Evolutionary conservation across 495 filamentous ascomycete species (phyloP), one percentile per base, ranked within the genome.

Genomic region (Ascobolus immersus): DNA sequence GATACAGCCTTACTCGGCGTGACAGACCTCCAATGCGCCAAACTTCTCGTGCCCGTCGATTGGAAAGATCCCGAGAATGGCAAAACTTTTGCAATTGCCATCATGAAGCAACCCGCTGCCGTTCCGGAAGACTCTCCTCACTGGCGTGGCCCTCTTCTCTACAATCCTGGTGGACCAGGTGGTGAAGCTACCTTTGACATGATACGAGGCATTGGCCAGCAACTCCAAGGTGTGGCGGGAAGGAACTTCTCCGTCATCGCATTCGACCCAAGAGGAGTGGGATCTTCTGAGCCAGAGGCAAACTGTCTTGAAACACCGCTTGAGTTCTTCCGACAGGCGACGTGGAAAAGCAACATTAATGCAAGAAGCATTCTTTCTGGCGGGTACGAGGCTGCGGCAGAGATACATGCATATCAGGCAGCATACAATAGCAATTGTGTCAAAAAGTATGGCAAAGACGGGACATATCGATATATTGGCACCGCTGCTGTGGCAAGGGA

Each of bases 191-290:
- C 61, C 4, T 50, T 64, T 4, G 54, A 41, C 23, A 43, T 55
- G 1, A 39, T 58, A 2, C 51, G 42, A 17, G 41, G 49, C 19
- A 47, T 49, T 14, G 61, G 56, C 0, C 28, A 32, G 3, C 33
- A 45, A 21, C 39, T 64, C 27, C 62, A 65, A 36, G 43, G 51
- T 9, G 53, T 64, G 21, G 49, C 61, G 4, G 62, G 61, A 8
- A 44, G 35, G 15, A 57, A 61, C 15, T 49, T 59, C 39, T 57
- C 61, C 36, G 52, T 68, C 21, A 45, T 69, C 17, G 58, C 61
- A 9, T 69, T 62, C 49, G 65, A 70, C 37, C 65, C 64, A 2
- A 53, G 65, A 3, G 65, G 64, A 7, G 53, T 69, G 27, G 61
- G 64, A 24, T 46, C 52, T 3, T 61, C 64, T 1, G 56, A 51